Percentiles rank a stretch among this genome's conserved stretches.
Conservation (phyloP, 495 filamentous ascomycete genomes). For the Podospora comata region DNA sequence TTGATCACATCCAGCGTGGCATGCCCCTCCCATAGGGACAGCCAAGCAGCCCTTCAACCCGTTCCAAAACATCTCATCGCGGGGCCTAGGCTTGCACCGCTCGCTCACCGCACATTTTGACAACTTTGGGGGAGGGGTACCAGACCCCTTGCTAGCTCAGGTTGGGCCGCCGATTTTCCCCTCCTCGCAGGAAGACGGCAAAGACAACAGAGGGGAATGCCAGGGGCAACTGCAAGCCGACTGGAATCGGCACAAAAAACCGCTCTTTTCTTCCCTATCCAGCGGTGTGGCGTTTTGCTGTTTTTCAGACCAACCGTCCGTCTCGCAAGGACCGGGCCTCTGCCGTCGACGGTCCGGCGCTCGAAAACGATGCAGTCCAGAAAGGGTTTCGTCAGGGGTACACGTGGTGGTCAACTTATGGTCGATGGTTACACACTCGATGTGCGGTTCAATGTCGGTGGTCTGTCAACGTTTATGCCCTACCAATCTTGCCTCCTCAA, state of each 20-base stretch:
- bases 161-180: conserved; percentile 10
- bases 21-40: neutral
- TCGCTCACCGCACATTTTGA: conserved; percentile 24
- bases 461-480: too few relatives aligned
- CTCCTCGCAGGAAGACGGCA: conserved; percentile 3
- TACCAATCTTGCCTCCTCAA: neutral
- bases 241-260: neutral
- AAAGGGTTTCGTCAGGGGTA: conserved; percentile 20
- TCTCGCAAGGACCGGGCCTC: conserved; percentile 14
- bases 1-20: neutral
- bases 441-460: conserved; percentile 7
- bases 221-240: conserved; percentile 17
- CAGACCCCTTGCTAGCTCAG: conserved; percentile 19
- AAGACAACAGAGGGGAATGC: conserved; percentile 1
- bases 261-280: conserved; percentile 4
- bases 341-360: conserved; percentile 10
- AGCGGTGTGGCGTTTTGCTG: neutral
- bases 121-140: conserved; percentile 1
- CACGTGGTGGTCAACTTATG: conserved; percentile 24
- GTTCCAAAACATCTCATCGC: neutral
- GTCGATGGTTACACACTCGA: conserved; percentile 3
- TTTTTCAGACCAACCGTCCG: conserved; percentile 1
- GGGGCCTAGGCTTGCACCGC: conserved; percentile 7
- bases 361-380: conserved; percentile 7
- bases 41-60: neutral